Evolutionary conservation across 2,329 filamentous ascomycete species (phyloP), one percentile per base, ranked within the genome.

Genomic region (Neonectria punicea): DNA sequence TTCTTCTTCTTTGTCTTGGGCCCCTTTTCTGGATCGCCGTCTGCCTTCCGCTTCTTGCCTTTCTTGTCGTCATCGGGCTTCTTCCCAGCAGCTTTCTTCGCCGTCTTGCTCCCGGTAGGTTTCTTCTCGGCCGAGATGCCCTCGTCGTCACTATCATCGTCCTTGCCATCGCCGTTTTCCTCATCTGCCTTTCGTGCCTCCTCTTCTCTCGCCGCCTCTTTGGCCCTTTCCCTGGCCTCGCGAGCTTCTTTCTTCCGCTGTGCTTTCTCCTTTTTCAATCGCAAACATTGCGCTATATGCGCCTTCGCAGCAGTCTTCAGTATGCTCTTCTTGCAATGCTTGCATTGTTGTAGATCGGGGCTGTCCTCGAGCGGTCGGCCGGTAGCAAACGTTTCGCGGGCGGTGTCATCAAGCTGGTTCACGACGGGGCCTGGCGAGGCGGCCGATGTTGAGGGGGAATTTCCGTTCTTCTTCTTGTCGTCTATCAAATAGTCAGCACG

Each of bases 1-100:
- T 97, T 97, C 84, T 97, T 97, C 84, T 97, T 97, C 84, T 97
- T 97, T 70, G 90, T 88, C 80, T 95, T 96, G 0, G 92, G 91
- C 16, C 88, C 92, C 81, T 96, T 96, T 58, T 93, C 92, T n/a
- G 88, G 86, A 71, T 94, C 90, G 8, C 83, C 86, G 59, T 93
- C 91, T 8, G 91, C 90, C 80, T 93, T 94, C 63, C 91, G 85
- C 80, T 94, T 94, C 84, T 94, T 94, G 53, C 90, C 89, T 73
- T 90, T 91, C 65, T 86, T 87, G 55, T 89, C 89, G 9, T 87
- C 85, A 46, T 87, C 87, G 10, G 87, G 86, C 78, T 93, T 93
- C 78, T 92, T 91, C 55, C 89, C 86, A 22, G 89, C 85, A 16
- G 86, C 86, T 77, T 93, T 93, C 78, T 91, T 91, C 5, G 75